Evolutionary conservation across 306 rosid genomes (phyloP).

Genomic region (Styphnolobium japonicum): DNA sequence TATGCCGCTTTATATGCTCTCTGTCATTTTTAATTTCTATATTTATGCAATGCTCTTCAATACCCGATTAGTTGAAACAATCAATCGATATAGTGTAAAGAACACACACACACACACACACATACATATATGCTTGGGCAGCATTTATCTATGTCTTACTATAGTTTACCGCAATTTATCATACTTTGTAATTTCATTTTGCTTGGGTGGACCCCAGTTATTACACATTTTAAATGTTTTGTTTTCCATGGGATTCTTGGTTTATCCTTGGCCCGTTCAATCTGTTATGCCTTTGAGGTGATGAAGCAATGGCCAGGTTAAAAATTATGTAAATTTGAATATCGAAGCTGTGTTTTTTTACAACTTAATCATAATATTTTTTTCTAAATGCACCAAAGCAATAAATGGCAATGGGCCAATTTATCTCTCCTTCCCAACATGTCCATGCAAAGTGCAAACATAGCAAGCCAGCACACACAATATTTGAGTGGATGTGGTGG

Average conservation of each 20-base stretch:
- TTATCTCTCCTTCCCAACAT: constrained; percentile 4
- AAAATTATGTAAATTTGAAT: background rate
- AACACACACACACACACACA: background rate
- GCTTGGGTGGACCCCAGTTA: background rate
- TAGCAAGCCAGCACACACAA: constrained; percentile 9
- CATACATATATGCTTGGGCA: background rate
- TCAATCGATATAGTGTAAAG: background rate
- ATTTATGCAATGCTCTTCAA: background rate
- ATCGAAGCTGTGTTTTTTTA: background rate
- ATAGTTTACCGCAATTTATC: background rate
- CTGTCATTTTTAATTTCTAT: background rate
- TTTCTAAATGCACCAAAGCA: constrained; percentile 2
- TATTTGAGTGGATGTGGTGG: constrained; percentile 41
- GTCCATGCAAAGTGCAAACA: constrained; percentile 29
- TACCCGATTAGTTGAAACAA: background rate
- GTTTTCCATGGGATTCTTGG: background rate
- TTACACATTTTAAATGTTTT: background rate
- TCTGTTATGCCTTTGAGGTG: background rate
- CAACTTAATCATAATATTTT: background rate
- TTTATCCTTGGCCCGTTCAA: background rate
- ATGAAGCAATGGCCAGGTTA: background rate
- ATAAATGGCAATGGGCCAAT: constrained; percentile 25
- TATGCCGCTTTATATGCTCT: background rate
- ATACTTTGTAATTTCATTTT: background rate
- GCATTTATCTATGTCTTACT: background rate